Evolutionary conservation across 164 flowering plant species (phyloP), one percentile per base, ranked within the genome.

Genomic region (Malania oleifera): DNA sequence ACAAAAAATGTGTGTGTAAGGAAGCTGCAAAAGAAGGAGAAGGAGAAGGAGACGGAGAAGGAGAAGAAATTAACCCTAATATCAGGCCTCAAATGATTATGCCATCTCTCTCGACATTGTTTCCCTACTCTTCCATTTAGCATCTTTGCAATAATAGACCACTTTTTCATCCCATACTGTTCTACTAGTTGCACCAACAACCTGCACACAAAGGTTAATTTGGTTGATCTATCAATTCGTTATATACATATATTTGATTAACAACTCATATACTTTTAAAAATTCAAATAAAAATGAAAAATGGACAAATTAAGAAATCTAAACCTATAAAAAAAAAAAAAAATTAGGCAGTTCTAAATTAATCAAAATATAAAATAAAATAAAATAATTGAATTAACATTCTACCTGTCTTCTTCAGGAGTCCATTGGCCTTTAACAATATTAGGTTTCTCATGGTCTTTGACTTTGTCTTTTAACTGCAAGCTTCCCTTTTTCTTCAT

Each of bases 71-170:
- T n/a, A n/a, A 75, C 84, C 82, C 60, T 82, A 57, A 82, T 74
- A 34, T 80, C 70, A 0, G 82, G 87, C 26, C 75, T 57, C 18
- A 82, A 48, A 68, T 80, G 82, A 54, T 79, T 79, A 47, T 74
- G 69, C 87, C 87, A 82, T 61, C 87, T 66, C 67, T 80, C 87
- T 41, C 87, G 57, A 37, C 87, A 82, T 28, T 82, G 82, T 57
- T 82, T 82, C 12, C 84, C 87, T 0, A 70, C 62, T 45, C 87
- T 62, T 4, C 79, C 77, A 1, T 15, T n/a, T 2, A 82, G 52
- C 67, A 51, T 55, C 20, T 56, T 43, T n/a, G 82, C 77, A 19
- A 82, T 75, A 3, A 48, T 29, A 11, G 82, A 70, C 86, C 86
- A 79, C 58, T 50, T 70, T 49, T 73, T 75, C 7, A 25, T 48